Percentiles rank a stretch among this genome's conserved stretches.
These are phyloP conservation scores for Pugionium cornutum DNA, from an alignment of 345 rosid species.

Conservation along the genomic window DNA sequence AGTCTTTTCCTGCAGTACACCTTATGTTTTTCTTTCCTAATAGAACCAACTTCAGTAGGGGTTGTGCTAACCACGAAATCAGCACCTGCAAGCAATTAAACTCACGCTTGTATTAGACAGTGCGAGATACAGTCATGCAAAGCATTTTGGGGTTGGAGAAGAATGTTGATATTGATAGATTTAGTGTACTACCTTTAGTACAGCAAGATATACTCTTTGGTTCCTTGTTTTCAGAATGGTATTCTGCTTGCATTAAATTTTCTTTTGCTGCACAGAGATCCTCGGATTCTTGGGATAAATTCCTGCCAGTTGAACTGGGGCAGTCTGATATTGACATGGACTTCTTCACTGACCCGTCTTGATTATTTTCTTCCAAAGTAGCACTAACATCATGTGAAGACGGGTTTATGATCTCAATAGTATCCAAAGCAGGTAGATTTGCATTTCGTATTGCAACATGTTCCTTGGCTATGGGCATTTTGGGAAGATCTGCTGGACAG, in stretches of 20 bases:
- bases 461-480: constrained; percentile 14
- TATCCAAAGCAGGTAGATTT: constrained; percentile 38
- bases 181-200: constrained; percentile 45
- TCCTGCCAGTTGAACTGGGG: constrained; percentile 30
- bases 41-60: constrained; percentile 31
- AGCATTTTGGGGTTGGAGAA: constrained; percentile 14
- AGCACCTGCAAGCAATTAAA: constrained; percentile 32
- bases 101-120: constrained; percentile 1
- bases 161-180: constrained; percentile 24
- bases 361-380: constrained; percentile 31
- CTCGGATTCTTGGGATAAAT: constrained; percentile 23
- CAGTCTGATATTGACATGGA: constrained; percentile 36
- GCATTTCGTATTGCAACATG: constrained; percentile 26
- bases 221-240: constrained; percentile 31
- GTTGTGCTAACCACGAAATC: constrained; percentile 5
- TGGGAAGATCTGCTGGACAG: constrained; percentile 36
- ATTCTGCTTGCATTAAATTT: constrained; percentile 26
- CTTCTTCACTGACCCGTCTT: constrained; percentile 33
- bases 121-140: constrained; percentile 21
- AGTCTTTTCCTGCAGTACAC: constrained; percentile 58
- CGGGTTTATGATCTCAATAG: constrained; percentile 29
- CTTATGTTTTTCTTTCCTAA: constrained; percentile 38
- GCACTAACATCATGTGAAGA: constrained; percentile 39
- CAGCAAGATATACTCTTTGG: constrained; percentile 32
- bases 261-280: constrained; percentile 31